Conservation (phyloP, 805 yeast species). For the Yamadazyma philogaea region DNA sequence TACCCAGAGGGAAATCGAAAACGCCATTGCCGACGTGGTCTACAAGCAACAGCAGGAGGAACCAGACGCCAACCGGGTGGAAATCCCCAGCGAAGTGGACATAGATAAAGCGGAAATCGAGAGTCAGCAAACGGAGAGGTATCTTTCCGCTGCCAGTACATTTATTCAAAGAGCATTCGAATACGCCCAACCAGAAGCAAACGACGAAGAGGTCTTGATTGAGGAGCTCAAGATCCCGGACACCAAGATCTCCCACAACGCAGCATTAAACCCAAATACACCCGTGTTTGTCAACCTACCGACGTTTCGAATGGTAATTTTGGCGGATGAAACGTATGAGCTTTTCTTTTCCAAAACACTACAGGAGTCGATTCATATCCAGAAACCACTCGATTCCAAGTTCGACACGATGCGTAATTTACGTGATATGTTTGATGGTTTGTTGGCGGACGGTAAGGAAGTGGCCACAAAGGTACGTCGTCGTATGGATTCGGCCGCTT, state of each 20-base stretch:
- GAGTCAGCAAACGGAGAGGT: constrained; percentile 69
- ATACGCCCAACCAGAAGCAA: constrained; percentile 72
- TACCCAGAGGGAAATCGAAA: constrained; percentile 61
- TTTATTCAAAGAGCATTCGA: constrained; percentile 87
- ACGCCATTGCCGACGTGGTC: constrained; percentile 63
- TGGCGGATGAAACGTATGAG: constrained; percentile 93
- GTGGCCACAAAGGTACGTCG: constrained; percentile 88
- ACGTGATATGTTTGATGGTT: constrained; percentile 85
- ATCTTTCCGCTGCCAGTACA: constrained; percentile 79
- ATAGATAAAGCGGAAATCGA: constrained; percentile 63
- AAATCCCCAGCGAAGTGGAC: constrained; percentile 56
- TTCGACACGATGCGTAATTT: constrained; percentile 55
- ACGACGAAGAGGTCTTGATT: constrained; percentile 35
- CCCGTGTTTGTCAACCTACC: constrained; percentile 77
- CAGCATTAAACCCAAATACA: constrained; percentile 75
- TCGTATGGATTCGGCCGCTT: constrained; percentile 74
- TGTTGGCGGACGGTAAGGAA: constrained; percentile 87
- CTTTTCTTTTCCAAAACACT: constrained; percentile 71
- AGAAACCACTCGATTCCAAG: constrained; percentile 47
- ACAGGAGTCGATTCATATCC: constrained; percentile 64
- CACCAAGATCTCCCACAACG: constrained; percentile 55
- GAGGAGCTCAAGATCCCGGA: constrained; percentile 36
- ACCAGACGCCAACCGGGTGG: constrained; percentile 26
- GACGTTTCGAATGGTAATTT: constrained; percentile 88
- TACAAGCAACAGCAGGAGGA: constrained; percentile 33